Conservation (phyloP, 306 rosid genomes). For the Clitoria ternatea region DNA sequence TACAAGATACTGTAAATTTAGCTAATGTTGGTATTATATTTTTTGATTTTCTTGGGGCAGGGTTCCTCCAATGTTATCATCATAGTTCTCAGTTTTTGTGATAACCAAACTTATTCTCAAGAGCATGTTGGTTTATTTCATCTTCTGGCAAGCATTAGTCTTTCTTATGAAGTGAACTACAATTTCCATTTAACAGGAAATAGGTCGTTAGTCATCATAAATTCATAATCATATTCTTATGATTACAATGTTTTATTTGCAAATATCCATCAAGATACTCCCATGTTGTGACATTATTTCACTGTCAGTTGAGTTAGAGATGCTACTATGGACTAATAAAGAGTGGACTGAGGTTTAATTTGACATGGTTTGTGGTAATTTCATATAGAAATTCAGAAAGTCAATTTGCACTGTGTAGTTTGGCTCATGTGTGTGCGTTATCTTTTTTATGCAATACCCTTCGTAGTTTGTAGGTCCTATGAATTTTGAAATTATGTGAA, state of each 20-base stretch:
- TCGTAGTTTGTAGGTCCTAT: neutral
- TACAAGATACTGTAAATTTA: neutral
- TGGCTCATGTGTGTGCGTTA: neutral
- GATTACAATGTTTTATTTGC: neutral
- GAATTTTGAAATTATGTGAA: neutral
- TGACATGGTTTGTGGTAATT: neutral
- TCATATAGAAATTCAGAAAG: neutral
- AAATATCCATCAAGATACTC: neutral
- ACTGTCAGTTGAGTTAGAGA: neutral
- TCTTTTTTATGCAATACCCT: neutral
- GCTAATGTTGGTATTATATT: neutral
- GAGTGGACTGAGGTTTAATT: neutral
- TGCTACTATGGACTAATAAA: neutral
- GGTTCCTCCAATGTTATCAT: neutral
- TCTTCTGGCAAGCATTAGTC: neutral
- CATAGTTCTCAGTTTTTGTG: neutral
- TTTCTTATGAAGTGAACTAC: constrained; percentile 9
- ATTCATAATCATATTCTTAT: neutral
- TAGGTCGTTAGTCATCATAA: neutral
- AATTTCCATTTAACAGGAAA: neutral
- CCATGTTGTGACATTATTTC: neutral
- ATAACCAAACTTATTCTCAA: neutral
- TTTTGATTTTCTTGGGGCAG: neutral
- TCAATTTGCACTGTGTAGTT: neutral
- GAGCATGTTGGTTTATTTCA: neutral